Evolutionary conservation across 2,329 filamentous ascomycete genomes (phyloP), one percentile per base, ranked within the genome.

Genomic region (Sclerotinia borealis): DNA sequence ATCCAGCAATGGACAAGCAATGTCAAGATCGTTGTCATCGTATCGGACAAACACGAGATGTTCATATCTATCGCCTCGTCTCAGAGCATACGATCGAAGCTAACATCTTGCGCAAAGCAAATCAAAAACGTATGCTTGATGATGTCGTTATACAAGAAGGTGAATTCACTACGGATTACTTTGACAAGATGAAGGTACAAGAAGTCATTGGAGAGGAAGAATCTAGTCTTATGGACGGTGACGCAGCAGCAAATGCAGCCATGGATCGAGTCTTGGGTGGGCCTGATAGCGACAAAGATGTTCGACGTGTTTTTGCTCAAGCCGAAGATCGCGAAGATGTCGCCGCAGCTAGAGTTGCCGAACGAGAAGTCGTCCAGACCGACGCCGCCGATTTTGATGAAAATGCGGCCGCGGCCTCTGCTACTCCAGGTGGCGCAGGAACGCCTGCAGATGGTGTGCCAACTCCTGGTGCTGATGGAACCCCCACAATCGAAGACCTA

Each of bases 1-100:
- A 99, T 72, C 95, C 95, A 0, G 95, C 96, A 59, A 99, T 99
- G 95, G 95, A 99, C 79, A 96, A 96, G 76, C 95, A 99, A 76
- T 99, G 95, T 72, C 96, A 99, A 77, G 96, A 99, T 75, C 86
- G 95, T 71, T 96, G 92, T 72, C 95, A 99, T 78, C 91, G 95
- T 68, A 99, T 99, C 69, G 95, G 95, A 1, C 95, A 99, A 76
- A 98, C 95, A 0, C 88, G 95, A 36, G 95, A 99, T 74, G 95
- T 99, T 37, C 93, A 98, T 75, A 98, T 99, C 64, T 99, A 98
- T 78, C 92, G 93, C 2, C 87, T 98, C 25, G 87, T 96, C 10
- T 95, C 92, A 13, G 89, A 97, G 72, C 89, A 96, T 73, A 99
- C 95, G 0, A 98, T 99, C 65, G 95, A 99, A 76, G 93, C 93